Evolutionary conservation across 768 basidiomycete genomes (phyloP).

Genomic region (Lentinula aciculospora): DNA sequence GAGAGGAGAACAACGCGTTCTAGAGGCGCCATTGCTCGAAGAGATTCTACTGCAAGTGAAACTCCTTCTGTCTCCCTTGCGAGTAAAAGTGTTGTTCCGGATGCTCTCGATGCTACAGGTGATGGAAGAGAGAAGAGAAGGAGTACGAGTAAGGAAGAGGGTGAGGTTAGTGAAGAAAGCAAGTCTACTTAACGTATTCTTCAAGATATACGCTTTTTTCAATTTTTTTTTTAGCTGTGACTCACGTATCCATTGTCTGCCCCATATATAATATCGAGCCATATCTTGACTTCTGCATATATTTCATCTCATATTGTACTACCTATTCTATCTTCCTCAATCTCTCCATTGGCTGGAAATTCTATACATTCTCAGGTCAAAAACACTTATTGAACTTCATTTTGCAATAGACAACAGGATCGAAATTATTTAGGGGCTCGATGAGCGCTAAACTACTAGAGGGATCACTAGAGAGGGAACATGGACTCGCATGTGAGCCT

Average conservation of each 20-base stretch:
- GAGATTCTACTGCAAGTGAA: slow-evolving; percentile 7
- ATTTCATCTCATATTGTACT: no score
- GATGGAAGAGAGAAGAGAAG: not conserved
- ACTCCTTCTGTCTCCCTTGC: not conserved
- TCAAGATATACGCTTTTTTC: not conserved
- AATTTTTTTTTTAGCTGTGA: not conserved
- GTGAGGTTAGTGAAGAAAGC: slow-evolving; percentile 6
- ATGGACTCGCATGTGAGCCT: no score
- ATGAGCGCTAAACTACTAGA: not conserved
- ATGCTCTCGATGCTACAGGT: not conserved
- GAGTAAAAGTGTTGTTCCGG: not conserved
- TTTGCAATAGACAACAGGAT: no score
- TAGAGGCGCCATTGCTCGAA: slow-evolving; percentile 1
- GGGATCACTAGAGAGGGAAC: no score
- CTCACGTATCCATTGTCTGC: not conserved
- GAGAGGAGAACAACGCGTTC: slow-evolving; percentile 7
- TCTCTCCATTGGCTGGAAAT: no score
- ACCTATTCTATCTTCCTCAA: no score
- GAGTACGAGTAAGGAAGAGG: slow-evolving; percentile 6
- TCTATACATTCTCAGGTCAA: no score
- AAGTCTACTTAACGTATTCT: not conserved
- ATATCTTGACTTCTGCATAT: not conserved
- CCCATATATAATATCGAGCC: not conserved
- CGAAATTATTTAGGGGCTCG: not conserved
- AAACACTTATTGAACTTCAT: no score